Base-by-base conservation (phyloP, 345 rosid genomes). In the Acer negundo region DNA sequence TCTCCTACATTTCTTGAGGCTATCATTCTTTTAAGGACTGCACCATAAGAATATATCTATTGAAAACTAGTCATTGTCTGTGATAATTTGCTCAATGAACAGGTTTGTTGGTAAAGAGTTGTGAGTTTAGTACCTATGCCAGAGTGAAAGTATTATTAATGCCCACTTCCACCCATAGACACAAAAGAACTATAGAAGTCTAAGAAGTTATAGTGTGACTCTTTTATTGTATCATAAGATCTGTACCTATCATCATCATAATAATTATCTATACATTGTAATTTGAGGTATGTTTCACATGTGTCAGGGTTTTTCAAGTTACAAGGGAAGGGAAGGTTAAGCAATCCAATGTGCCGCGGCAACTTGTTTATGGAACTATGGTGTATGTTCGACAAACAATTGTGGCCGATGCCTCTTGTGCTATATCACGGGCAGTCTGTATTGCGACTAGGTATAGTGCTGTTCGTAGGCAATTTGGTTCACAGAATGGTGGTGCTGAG, bases 371-470 rank as follows among this genome's bases (percentile, higher is more conserved):
- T 81, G 98, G 99, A 38, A 97, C 99, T 28, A 94, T 97, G 98
- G 99, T 97, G 55, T 90, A 6, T 81, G 97, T 94, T 74, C 90
- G 97, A 22, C 95, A 97, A 84, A 82, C 86, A 70, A 97, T 97
- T 79, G 99, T 97, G 44, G 76, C 90, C 6, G 94, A 91, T 90
- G 97, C 99, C 53, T 97, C 99, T 19, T 15, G 19, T 83, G 97
- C 98, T 67, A 83, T 97, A 70, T 90, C 99, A 81, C 83, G 92
- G 63, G 97, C 98, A 72, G 98, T 94, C 84, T 93, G 98, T 76
- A 94, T 97, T 70, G 98, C 99, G 66, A 94, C 99, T 62, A 90
- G 99, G 80, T 97, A 97, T 76, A 97, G 99, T 75, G 92, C 92
- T 78, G 96, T 94, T 74, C 96, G 98, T 72, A 89, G 99, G 83